Base-by-base conservation (phyloP, 2,329 filamentous ascomycete species). In the Daldinia sp. region DNA sequence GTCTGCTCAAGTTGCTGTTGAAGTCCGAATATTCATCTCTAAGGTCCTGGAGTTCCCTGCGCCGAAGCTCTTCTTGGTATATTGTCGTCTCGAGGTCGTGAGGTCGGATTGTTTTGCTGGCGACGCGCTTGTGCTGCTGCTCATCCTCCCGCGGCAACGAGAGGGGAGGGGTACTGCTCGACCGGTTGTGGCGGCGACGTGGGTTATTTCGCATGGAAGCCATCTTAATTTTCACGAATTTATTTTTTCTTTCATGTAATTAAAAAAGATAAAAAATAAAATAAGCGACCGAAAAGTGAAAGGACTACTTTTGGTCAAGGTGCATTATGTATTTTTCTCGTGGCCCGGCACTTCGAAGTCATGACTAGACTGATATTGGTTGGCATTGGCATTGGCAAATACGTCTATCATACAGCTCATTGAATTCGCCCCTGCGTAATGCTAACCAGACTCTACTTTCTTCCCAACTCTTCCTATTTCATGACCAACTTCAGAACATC, bases 11-110 rank as follows among this genome's bases (percentile, higher is more conserved):
- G 28, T 20, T 51, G 3, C 23, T 10, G 9, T 13, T 41, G 39
- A 35, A 26, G 23, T 39, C 13, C n/a, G 62, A 59, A 20, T 41
- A 66, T 15, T 58, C 55, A 1, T 26, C 37, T 12, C 28, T 30
- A 13, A 64, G 59, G 6, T 9, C 9, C 6, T 13, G 5, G 23
- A 60, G 6, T 9, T 50, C 35, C 23, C 12, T 23, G 50, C 59
- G 68, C 23, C 60, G 54, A 6, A 33, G 51, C 6, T 54, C 48
- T 28, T 65, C 58, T 1, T 13, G 15, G 44, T 60, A 65, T 13
- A 39, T 56, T 6, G 20, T 15, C 15, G 35, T 61, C 26, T 70
- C 68, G 44, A 70, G 48, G 18, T 63, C 59, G 6, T 50, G 18
- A 18, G 50, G 12, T 62, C 33, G 28, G 6, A 1, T 18, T 15